These are phyloP conservation scores for Fusarium praegraminearum DNA, from an alignment of 2,329 filamentous ascomycete genomes.

Conservation along the genomic window DNA sequence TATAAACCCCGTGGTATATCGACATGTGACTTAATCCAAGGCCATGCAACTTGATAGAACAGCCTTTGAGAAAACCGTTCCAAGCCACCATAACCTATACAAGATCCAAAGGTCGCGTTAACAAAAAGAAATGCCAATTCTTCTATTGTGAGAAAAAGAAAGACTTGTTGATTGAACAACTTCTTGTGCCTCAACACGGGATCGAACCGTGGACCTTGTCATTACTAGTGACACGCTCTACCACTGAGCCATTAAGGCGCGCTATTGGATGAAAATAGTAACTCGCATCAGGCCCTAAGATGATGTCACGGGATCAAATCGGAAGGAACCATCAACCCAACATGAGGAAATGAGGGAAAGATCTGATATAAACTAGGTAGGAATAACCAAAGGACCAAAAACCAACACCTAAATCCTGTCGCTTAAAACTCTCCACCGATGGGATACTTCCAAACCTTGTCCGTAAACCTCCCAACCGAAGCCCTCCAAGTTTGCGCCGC, in stretches of 20 bases:
- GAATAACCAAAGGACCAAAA: no score
- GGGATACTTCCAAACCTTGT: conserved; percentile 29
- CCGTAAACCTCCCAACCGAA: conserved; percentile 25
- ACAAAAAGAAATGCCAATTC: no score
- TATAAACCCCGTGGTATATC: no score
- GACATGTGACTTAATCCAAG: fast-evolving
- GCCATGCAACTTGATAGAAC: no score
- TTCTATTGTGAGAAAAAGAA: neutral
- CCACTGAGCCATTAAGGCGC: conserved; percentile 31
- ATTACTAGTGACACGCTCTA: conserved; percentile 36
- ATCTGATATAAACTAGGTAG: no score
- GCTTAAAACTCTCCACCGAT: conserved; percentile 31
- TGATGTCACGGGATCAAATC: neutral
- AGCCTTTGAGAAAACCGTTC: no score
- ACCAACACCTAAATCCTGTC: no score
- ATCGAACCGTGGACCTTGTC: conserved; percentile 34
- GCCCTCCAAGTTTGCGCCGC: conserved; percentile 34
- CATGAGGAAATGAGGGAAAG: no score
- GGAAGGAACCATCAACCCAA: no score
- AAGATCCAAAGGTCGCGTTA: fast-evolving
- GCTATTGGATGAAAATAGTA: neutral
- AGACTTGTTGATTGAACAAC: fast-evolving
- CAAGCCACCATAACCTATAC: no score
- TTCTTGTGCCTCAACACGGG: conserved; percentile 7
- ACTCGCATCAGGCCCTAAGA: neutral